Evolutionary conservation across 2,329 filamentous ascomycete genomes (phyloP).

Genomic region (Torrubiella hemipterigena): DNA sequence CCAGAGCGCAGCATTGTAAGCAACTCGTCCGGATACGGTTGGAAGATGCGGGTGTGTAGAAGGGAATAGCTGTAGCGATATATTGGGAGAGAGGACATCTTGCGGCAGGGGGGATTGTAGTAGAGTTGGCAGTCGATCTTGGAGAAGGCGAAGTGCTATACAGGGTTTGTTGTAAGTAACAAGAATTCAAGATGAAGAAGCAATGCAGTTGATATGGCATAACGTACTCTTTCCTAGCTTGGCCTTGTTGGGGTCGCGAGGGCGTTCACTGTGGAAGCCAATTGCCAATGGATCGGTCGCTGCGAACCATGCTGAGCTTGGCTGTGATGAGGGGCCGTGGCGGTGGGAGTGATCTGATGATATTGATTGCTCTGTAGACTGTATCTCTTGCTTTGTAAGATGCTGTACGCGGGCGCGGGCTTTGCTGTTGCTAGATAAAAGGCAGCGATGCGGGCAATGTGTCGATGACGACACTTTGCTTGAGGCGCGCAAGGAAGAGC

Average conservation of each 20-base stretch:
- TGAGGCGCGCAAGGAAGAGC: too few relatives aligned
- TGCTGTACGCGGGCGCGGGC: too few relatives aligned
- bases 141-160: conserved; percentile 50
- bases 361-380: too few relatives aligned
- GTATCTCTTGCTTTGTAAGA: too few relatives aligned
- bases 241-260: conserved; percentile 43
- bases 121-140: conserved; percentile 54
- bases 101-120: conserved; percentile 57
- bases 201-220: conserved; percentile 1
- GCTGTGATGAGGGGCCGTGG: too few relatives aligned
- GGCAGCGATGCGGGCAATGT: too few relatives aligned
- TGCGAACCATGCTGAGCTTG: background rate
- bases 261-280: conserved; percentile 16
- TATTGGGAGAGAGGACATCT: conserved; percentile 64
- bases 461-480: too few relatives aligned
- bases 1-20: conserved; percentile 89
- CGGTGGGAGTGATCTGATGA: too few relatives aligned
- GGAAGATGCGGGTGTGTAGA: conserved; percentile 80
- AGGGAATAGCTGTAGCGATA: conserved; percentile 59
- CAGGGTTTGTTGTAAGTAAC: conserved; percentile 4
- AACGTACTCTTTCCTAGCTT: conserved; percentile 51
- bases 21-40: conserved; percentile 78
- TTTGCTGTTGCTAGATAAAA: too few relatives aligned
- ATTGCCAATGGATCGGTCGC: background rate
- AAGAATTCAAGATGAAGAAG: too few relatives aligned